Conservation (phyloP, 163 green algal species). For the Chlamydomonas reinhardtii region DNA sequence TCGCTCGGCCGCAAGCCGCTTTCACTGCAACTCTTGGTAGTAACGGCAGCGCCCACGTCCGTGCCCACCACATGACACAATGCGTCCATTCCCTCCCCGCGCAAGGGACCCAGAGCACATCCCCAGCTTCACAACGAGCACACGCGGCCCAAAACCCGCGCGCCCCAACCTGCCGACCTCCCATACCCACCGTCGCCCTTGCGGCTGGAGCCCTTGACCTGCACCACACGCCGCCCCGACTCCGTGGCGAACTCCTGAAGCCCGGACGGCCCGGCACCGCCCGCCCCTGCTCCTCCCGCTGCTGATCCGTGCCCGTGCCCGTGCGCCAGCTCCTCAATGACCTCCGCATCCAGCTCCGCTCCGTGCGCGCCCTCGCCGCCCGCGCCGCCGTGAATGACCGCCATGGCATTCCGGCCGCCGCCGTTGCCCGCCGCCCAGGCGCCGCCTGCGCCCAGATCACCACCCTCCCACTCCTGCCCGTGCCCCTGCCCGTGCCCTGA, state of each 20-base stretch:
- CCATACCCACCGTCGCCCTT: conserved; percentile 21
- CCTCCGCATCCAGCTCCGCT: conserved; percentile 40
- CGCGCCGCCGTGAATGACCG: conserved; percentile 12
- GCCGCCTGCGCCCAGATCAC: not conserved
- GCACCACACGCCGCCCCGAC: conserved; percentile 29
- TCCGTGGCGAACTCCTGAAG: conserved; percentile 55
- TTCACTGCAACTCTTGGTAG: too few relatives aligned
- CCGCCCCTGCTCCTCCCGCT: not conserved
- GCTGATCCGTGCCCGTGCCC: not conserved
- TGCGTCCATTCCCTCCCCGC: too few relatives aligned
- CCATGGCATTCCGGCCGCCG: conserved; percentile 26
- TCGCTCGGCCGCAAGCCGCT: too few relatives aligned
- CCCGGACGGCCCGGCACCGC: conserved; percentile 5
- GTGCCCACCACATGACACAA: too few relatives aligned
- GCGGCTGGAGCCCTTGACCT: conserved; percentile 33
- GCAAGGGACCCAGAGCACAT: too few relatives aligned
- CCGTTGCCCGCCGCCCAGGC: not conserved
- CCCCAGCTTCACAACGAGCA: too few relatives aligned
- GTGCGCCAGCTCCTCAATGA: conserved; percentile 37
- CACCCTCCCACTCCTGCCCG: not conserved
- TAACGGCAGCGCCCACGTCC: too few relatives aligned
- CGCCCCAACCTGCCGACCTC: not conserved
- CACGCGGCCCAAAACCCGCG: not conserved
- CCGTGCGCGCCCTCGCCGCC: not conserved
- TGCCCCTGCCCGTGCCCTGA: not conserved